phyloP scores from a whole-genome alignment of 176 grass and related monocot genomes.

The Rhipidocladum racemiflorum region DNA sequence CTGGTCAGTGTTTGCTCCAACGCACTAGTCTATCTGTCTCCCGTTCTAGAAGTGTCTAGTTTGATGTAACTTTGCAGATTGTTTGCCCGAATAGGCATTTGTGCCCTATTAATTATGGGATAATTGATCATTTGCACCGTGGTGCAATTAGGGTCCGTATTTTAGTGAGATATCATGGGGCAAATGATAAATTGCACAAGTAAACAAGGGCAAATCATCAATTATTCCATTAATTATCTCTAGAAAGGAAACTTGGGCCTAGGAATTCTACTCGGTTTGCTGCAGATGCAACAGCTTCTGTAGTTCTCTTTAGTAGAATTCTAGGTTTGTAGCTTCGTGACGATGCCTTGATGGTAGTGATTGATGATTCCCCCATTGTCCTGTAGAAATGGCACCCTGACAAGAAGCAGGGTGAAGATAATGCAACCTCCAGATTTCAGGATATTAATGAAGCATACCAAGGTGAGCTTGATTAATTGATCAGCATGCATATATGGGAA shows the following conservation, averaged over 20 bases:
- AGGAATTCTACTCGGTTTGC: not conserved
- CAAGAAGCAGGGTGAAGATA: slow-evolving; percentile 83
- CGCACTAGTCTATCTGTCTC: not conserved
- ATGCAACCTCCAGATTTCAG: slow-evolving; percentile 91
- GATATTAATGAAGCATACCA: slow-evolving; percentile 97
- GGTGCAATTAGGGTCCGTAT: too few relatives aligned
- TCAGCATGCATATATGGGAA: not conserved
- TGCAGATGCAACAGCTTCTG: not conserved
- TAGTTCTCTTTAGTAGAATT: not conserved
- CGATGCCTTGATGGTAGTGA: not conserved
- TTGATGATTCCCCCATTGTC: not conserved
- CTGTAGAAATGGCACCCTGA: slow-evolving; percentile 98
- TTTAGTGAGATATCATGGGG: too few relatives aligned
- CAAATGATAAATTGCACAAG: too few relatives aligned
- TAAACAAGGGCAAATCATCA: too few relatives aligned
- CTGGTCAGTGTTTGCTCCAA: slow-evolving; percentile 54
- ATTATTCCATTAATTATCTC: not conserved
- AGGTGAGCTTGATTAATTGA: slow-evolving; percentile 42
- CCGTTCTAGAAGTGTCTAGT: not conserved
- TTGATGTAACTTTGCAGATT: not conserved
- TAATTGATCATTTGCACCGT: too few relatives aligned
- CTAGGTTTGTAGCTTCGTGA: not conserved
- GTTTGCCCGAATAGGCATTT: not conserved
- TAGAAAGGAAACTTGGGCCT: not conserved
- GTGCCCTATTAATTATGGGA: not conserved